A percentile compares a stretch with the other conserved stretches of the same genome.
phyloP scores from a whole-genome alignment of 495 filamentous ascomycete genomes.

The Penicillium salamii region DNA sequence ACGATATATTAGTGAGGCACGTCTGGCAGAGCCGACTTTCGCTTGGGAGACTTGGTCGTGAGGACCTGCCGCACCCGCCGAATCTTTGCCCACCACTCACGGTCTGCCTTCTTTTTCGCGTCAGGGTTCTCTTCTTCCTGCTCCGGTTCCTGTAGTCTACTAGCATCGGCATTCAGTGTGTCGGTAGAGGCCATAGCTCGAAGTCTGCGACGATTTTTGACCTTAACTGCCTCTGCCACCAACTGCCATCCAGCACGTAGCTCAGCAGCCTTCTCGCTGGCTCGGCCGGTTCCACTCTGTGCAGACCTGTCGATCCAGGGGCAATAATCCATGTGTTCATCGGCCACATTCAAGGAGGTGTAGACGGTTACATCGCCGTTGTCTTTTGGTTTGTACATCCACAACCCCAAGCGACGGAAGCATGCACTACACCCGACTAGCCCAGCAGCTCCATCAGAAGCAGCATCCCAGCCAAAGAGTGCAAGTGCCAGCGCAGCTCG shows the following conservation, averaged over 20 bases:
- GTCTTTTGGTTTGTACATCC: conserved; percentile 75
- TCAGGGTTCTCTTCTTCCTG: conserved; percentile 31
- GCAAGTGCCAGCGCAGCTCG: conserved; percentile 70
- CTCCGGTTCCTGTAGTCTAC: conserved; percentile 12
- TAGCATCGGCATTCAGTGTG: conserved; percentile 21
- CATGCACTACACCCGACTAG: conserved; percentile 79
- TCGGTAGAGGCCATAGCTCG: conserved; percentile 27
- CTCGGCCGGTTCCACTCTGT: conserved; percentile 49
- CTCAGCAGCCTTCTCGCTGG: conserved; percentile 30
- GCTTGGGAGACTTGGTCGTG: conserved; percentile 39
- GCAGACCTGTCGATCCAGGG: conserved; percentile 67
- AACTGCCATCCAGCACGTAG: conserved; percentile 47
- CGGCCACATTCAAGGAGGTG: conserved; percentile 58
- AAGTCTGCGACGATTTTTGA: conserved; percentile 36
- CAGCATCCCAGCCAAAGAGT: conserved; percentile 81
- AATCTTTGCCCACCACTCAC: conserved; percentile 52
- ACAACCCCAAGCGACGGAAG: conserved; percentile 84
- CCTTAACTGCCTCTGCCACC: conserved; percentile 37
- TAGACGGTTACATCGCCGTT: conserved; percentile 57
- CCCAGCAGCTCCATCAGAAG: conserved; percentile 61
- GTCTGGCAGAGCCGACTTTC: conserved; percentile 15
- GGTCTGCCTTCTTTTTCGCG: conserved; percentile 42
- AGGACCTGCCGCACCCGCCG: conserved; percentile 47
- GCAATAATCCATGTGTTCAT: conserved; percentile 77
- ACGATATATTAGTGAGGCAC: not conserved